Conservation (phyloP, 73 alveolate genomes). For the Tetrahymena thermophila region DNA sequence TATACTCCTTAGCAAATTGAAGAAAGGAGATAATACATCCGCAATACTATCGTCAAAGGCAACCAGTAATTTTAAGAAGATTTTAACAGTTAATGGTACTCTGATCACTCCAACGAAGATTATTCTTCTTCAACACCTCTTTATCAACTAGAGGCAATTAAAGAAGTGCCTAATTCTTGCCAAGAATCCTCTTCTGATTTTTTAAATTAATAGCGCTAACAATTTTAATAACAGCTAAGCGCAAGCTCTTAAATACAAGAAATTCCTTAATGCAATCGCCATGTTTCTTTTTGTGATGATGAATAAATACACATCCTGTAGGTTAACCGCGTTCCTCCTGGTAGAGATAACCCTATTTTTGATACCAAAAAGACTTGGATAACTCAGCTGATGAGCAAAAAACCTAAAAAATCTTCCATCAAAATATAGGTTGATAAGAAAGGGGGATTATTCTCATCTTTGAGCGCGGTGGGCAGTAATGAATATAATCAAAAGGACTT, state of each 20-base stretch:
- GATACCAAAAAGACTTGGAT: conserved; percentile 2
- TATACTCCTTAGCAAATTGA: neutral
- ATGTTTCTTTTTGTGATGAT: neutral
- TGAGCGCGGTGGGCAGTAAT: neutral
- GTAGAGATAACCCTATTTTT: neutral
- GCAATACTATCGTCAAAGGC: neutral
- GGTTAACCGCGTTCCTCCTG: neutral
- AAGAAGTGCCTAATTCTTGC: neutral
- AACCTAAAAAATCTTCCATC: neutral
- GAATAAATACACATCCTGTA: neutral
- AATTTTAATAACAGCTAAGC: neutral
- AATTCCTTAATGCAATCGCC: neutral
- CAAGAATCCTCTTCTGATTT: neutral
- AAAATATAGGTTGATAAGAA: neutral
- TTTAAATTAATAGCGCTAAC: neutral
- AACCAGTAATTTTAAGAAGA: neutral
- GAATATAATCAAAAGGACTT: neutral
- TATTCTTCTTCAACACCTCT: neutral
- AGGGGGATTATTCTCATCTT: neutral
- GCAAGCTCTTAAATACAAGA: neutral
- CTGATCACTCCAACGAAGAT: neutral
- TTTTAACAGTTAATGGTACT: neutral
- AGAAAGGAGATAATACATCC: neutral
- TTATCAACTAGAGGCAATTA: neutral
- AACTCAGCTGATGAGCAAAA: neutral